phyloP scores from a whole-genome alignment of 2,329 filamentous ascomycete species.

The Macrophomina tecta region DNA sequence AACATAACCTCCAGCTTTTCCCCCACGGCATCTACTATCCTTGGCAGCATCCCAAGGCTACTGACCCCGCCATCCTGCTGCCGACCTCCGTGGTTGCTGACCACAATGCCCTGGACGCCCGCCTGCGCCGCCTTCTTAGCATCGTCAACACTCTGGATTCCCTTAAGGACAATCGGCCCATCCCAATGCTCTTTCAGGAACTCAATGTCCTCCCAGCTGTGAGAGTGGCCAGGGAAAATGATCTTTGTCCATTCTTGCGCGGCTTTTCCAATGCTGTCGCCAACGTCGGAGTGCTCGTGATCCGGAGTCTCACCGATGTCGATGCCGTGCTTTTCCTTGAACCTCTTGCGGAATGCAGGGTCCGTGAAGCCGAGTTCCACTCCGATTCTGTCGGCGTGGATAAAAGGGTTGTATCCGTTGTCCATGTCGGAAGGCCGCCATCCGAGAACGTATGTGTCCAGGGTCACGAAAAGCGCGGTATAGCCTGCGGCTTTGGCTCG shows the following conservation, averaged over 20 bases:
- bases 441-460: slow-evolving; percentile 72
- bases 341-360: slow-evolving; percentile 44
- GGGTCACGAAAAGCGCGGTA: slow-evolving; percentile 71
- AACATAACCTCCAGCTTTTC: slow-evolving; percentile 64
- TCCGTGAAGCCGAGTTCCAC: slow-evolving; percentile 45
- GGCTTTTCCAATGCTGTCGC: slow-evolving; percentile 1
- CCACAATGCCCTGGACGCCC: slow-evolving; percentile 51
- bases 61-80: slow-evolving; percentile 63
- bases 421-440: slow-evolving; percentile 75
- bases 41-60: slow-evolving; percentile 57
- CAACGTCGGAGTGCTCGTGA: slow-evolving; percentile 35
- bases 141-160: slow-evolving; percentile 47
- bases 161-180: slow-evolving; percentile 48
- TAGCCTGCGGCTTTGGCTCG: slow-evolving; percentile 68
- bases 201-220: slow-evolving; percentile 43
- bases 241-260: slow-evolving; percentile 44
- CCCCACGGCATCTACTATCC: slow-evolving; percentile 45
- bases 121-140: slow-evolving; percentile 49
- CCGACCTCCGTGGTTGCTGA: slow-evolving; percentile 66
- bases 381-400: slow-evolving; percentile 42
- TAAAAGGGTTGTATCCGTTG: slow-evolving; percentile 65
- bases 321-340: slow-evolving; percentile 39
- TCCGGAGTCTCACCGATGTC: slow-evolving; percentile 43
- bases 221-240: slow-evolving; percentile 43
- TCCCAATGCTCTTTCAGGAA: slow-evolving; percentile 43